phyloP scores from a whole-genome alignment of 2,329 filamentous ascomycete genomes.

The Fusarium tricinctum region DNA sequence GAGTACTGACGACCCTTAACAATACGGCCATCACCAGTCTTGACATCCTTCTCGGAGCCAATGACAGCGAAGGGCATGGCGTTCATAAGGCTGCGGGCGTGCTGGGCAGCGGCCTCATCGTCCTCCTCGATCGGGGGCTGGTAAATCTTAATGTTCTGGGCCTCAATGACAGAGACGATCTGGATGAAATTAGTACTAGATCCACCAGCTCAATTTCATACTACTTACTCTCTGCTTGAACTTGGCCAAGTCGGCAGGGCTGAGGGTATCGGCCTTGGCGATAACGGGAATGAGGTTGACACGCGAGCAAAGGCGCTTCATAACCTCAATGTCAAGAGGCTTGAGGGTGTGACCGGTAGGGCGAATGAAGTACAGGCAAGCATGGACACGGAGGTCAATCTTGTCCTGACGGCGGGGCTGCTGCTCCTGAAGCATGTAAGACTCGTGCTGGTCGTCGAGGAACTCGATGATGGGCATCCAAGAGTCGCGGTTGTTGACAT shows the following conservation, averaged over 20 bases:
- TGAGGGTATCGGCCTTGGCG: conserved; percentile 98
- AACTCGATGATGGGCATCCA: conserved; percentile 99
- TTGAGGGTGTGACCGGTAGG: conserved; percentile 98
- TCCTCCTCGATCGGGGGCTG: conserved; percentile 98
- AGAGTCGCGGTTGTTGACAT: conserved; percentile 99
- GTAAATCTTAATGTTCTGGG: conserved; percentile 99
- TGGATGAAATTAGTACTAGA: conserved; percentile 55
- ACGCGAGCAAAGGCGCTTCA: conserved; percentile 98
- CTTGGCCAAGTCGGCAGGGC: conserved; percentile 87
- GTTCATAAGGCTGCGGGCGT: conserved; percentile 92
- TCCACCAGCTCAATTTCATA: background rate
- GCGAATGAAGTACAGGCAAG: conserved; percentile 98
- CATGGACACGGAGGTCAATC: conserved; percentile 98
- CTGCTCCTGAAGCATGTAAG: conserved; percentile 99
- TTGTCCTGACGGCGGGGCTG: conserved; percentile 98
- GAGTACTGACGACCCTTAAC: conserved; percentile 99
- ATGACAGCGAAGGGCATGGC: conserved; percentile 99
- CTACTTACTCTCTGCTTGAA: conserved; percentile 92
- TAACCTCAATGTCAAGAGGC: conserved; percentile 98
- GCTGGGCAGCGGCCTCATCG: conserved; percentile 94
- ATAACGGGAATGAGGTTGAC: conserved; percentile 99
- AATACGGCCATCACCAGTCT: conserved; percentile 93
- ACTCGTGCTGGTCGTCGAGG: conserved; percentile 99
- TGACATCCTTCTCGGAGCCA: conserved; percentile 98
- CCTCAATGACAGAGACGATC: conserved; percentile 96